Percentiles rank a stretch among this genome's conserved stretches.
These are phyloP conservation scores for Botrytis hyacinthi DNA, from an alignment of 2,329 filamentous ascomycete species.

Conservation along the genomic window DNA sequence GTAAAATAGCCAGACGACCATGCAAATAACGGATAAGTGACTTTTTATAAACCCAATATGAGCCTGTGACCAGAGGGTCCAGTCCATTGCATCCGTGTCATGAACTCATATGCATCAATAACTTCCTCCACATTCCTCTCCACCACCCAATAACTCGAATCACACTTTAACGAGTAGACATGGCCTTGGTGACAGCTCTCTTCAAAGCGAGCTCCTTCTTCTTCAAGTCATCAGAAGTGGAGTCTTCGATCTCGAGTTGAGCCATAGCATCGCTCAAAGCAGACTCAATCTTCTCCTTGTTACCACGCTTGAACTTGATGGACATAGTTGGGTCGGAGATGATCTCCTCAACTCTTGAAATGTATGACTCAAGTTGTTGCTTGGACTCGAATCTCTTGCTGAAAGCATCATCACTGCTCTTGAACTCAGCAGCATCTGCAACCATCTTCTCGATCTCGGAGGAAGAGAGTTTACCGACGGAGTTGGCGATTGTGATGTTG, in stretches of 20 bases:
- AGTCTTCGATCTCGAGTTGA: slow-evolving; percentile 93
- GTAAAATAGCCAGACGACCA: slow-evolving; percentile 34
- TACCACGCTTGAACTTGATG: slow-evolving; percentile 96
- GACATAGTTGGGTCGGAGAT: slow-evolving; percentile 94
- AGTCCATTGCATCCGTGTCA: slow-evolving; percentile 38
- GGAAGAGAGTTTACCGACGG: slow-evolving; percentile 94
- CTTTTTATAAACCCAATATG: slow-evolving; percentile 38
- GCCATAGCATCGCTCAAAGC: slow-evolving; percentile 96
- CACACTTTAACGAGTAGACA: slow-evolving; percentile 78
- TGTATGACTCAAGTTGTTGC: slow-evolving; percentile 99
- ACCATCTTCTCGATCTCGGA: slow-evolving; percentile 98
- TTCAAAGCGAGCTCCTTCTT: slow-evolving; percentile 99
- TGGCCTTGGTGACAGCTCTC: slow-evolving; percentile 95
- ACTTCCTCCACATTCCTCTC: slow-evolving; percentile 29
- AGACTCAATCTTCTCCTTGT: slow-evolving; percentile 99
- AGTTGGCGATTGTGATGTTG: slow-evolving; percentile 99
- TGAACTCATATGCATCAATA: slow-evolving; percentile 37
- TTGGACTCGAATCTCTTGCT: slow-evolving; percentile 99
- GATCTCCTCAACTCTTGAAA: slow-evolving; percentile 97
- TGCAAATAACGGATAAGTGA: slow-evolving; percentile 34
- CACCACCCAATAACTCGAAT: slow-evolving; percentile 19
- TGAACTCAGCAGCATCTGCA: slow-evolving; percentile 94
- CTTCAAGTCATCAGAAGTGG: slow-evolving; percentile 89
- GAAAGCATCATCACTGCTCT: slow-evolving; percentile 96
- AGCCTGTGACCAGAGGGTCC: slow-evolving; percentile 36